Conservation (phyloP, 257 asterid genomes). For the Scutellaria galericulata region DNA sequence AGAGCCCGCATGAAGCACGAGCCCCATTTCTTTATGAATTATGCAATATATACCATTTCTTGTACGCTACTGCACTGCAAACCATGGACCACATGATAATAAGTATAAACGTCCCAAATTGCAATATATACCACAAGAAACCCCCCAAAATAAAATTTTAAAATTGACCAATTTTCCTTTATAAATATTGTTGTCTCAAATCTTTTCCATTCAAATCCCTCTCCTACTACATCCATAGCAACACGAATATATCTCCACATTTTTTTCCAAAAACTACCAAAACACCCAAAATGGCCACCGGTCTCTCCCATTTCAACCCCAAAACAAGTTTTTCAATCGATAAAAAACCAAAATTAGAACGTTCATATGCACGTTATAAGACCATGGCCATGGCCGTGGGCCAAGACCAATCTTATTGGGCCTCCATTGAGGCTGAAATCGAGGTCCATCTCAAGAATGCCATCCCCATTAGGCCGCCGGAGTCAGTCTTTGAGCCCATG, state of each 20-base stretch:
- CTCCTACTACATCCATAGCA: background rate
- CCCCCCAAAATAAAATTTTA: too few relatives aligned
- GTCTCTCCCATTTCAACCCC: slow-evolving; percentile 35
- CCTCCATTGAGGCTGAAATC: slow-evolving; percentile 58
- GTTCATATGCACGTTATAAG: background rate
- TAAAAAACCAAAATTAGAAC: slow-evolving; percentile 17
- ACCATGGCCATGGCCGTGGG: slow-evolving; percentile 30
- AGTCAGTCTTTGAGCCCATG: slow-evolving; percentile 76
- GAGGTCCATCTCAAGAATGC: slow-evolving; percentile 50
- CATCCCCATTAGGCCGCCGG: slow-evolving; percentile 60
- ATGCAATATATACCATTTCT: background rate
- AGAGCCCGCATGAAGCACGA: background rate
- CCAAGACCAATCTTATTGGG: slow-evolving; percentile 51
- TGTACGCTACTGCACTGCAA: background rate
- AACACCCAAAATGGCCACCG: slow-evolving; percentile 29
- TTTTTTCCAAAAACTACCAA: background rate
- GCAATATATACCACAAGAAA: too few relatives aligned
- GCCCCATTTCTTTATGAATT: background rate
- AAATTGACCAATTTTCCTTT: background rate
- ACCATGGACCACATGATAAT: background rate
- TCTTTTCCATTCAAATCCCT: background rate
- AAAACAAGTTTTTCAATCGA: slow-evolving; percentile 16
- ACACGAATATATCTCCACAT: too few relatives aligned
- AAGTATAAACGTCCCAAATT: background rate
- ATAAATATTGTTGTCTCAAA: background rate